Evolutionary conservation across 164 flowering plant species (phyloP).

Genomic region (Macadamia tetraphylla): DNA sequence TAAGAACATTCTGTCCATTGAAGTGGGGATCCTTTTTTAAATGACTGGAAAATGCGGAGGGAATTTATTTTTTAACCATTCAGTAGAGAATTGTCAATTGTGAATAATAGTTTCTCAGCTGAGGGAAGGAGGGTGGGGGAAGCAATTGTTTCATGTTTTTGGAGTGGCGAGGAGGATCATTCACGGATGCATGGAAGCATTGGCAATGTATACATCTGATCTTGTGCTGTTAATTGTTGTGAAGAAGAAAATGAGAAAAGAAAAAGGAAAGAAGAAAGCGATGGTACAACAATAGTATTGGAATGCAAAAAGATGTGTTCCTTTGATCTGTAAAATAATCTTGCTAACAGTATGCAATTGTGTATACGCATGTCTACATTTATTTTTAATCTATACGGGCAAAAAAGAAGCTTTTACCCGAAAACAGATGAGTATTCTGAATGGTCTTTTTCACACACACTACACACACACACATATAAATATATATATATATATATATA

Average conservation of each 20-base stretch:
- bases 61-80: background rate
- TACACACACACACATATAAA: too few relatives aligned
- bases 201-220: constrained; percentile 23
- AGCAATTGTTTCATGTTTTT: constrained; percentile 3
- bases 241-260: background rate
- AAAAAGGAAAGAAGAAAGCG: background rate
- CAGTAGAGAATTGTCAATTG: background rate
- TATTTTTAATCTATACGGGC: background rate
- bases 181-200: constrained; percentile 18
- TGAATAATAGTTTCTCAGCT: background rate
- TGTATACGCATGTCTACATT: background rate
- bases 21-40: constrained; percentile 19
- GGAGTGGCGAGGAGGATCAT: constrained; percentile 2
- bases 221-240: constrained; percentile 11
- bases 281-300: background rate
- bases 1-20: constrained; percentile 13
- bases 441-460: too few relatives aligned
- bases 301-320: constrained; percentile 7
- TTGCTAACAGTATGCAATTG: background rate
- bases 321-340: background rate
- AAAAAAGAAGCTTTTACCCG: too few relatives aligned
- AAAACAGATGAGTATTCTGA: too few relatives aligned
- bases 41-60: constrained; percentile 35
- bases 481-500: too few relatives aligned
- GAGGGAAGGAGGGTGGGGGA: background rate